Base-by-base conservation (phyloP, 352 stramenopile species). In the Phytophthora cryptogea region DNA sequence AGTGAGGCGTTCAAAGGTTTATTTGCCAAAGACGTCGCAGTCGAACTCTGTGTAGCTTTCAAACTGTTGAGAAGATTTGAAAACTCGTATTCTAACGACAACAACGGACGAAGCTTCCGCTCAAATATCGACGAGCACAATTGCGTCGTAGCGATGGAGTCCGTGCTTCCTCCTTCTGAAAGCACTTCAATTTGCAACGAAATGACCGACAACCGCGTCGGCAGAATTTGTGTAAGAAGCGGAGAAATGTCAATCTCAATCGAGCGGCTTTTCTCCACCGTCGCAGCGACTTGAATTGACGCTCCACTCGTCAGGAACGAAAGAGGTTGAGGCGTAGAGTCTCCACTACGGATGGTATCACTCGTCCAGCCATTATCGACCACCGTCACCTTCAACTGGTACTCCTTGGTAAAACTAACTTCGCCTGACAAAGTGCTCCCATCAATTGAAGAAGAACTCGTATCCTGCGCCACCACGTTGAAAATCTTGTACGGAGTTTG, bases 401-500 rank as follows among this genome's bases (percentile, higher is more conserved):
- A 90, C 11, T 56, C 32, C 36, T 75, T 86, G 0, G 69, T 70
- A 59, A 90, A 87, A 9, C 49, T 65, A 16, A 16, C 66, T 26
- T 48, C 59, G 23, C 6, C 60, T 8, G 43, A 31, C 2, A 42
- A 46, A 1, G 46, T 7, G 10, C 31, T 49, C 44, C 6, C 56
- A 52, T 27, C 30, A 27, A 49, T 43, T 4, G 53, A 40, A 2
- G 37, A 53, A 9, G 20, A 54, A 13, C 55, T 43, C 8, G 39
- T 61, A 50, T 52, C 59, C 36, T 30, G 11, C 9, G 74, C 65
- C 3, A 71, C 72, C 23, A 66, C 59, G 28, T 90, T 88, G 42
- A 91, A 75, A 17, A 88, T 69, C 50, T 88, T 80, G 63, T 89
- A 93, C 3, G 83, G 78, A 0, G 76, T 90, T 59, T 88, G 72